Evolutionary conservation across 1,139 yeast genomes (phyloP), one percentile per base, ranked within the genome.

Genomic region (Taphrina wiesneri): DNA sequence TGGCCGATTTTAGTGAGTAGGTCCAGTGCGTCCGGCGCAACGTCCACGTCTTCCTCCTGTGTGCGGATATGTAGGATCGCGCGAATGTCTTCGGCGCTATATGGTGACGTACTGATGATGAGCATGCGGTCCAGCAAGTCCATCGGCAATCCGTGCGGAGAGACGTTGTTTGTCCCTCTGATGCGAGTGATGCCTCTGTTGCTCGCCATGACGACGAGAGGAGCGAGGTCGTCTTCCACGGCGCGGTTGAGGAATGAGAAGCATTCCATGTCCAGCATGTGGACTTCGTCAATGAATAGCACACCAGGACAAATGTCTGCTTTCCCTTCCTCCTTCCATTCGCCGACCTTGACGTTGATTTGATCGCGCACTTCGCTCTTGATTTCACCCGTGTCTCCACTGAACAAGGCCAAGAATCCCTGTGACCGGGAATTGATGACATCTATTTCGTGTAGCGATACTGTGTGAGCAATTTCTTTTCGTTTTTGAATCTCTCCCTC

Each of bases 231-330:
- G 77, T 91, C 97, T 79, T 95, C 99, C 70, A 95, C 82, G 6
- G 99, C 98, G 71, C 99, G 84, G 80, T 95, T 95, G 74, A 95
- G 85, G 77, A 90, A 95, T 28, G 99, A 88, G 75, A 93, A 95
- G 76, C 97, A 88, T 78, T 95, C 99, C 73, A 95, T 90, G 77
- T 95, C 99, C 71, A 95, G 85, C 98, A 95, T 95, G 78, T 95
- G 99, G 65, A 92, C 98, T 79, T 95, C 99, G 78, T 95, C 99
- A 73, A 95, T 90, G 77, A 95, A 95, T 73, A 95, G 81, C 13
- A 95, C 99, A 71, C 99, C 99, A n/a, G 99, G 98, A 62, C 91
- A 88, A 71, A 95, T 92, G 73, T 92, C 97, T 13, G 99, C 99
- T 77, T 93, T 95, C 68, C 99, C 99, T 81, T 95, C 99, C 80